Percentiles rank a stretch among this genome's conserved stretches.
These are phyloP conservation scores for Aquilaria yunnanensis DNA, from an alignment of 345 rosid species.

Conservation along the genomic window DNA sequence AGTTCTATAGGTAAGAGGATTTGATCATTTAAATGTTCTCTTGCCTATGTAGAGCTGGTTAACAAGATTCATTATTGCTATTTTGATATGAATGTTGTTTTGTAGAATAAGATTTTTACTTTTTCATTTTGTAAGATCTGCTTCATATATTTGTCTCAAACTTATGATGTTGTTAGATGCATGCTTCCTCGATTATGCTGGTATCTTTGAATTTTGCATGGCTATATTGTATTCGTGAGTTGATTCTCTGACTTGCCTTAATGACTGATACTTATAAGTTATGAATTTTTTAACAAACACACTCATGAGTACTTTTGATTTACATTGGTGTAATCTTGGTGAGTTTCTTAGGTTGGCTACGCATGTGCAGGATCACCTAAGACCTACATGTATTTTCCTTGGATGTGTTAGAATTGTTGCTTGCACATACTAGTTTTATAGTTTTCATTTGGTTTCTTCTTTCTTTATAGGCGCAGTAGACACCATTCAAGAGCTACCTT, in stretches of 20 bases:
- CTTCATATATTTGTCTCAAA: no score
- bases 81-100: no score
- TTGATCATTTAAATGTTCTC: no score
- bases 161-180: no score
- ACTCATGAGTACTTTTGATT: not conserved
- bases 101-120: no score
- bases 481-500: constrained; percentile 88
- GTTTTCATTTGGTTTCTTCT: not conserved
- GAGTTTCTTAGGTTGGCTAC: not conserved
- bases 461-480: constrained; percentile 58
- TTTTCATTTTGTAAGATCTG: no score
- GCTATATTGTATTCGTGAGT: not conserved
- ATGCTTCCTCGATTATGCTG: not conserved
- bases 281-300: no score
- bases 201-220: not conserved
- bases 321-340: not conserved
- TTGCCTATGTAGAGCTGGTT: no score
- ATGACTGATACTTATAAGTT: not conserved
- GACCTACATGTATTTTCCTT: not conserved
- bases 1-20: no score
- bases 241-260: not conserved
- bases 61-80: no score
- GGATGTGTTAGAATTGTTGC: not conserved
- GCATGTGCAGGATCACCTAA: no score
- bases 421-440: not conserved